phyloP scores from a whole-genome alignment of 345 rosid genomes.

The Camelina hispida region DNA sequence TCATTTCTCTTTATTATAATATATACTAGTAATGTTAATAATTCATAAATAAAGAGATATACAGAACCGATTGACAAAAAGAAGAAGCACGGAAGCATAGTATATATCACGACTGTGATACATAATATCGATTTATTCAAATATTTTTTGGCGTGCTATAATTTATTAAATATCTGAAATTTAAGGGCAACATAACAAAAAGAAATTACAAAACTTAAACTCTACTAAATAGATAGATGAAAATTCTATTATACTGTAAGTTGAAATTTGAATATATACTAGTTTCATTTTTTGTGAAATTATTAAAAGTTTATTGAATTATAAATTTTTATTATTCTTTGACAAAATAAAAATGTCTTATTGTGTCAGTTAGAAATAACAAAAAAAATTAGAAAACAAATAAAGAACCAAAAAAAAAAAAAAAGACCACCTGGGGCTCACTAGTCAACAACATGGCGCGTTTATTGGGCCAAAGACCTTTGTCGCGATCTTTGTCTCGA shows the following conservation, averaged over 20 bases:
- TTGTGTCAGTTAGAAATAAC: neutral
- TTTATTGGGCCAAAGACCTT: conserved; percentile 35
- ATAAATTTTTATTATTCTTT: neutral
- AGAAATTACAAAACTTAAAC: neutral
- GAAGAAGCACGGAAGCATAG: neutral
- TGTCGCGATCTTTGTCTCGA: conserved; percentile 38
- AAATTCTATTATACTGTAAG: neutral
- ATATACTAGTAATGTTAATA: neutral
- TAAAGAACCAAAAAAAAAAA: neutral
- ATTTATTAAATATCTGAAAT: neutral
- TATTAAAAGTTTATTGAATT: neutral
- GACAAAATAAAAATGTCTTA: no score
- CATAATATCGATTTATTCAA: neutral
- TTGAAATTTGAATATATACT: neutral
- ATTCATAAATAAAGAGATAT: conserved; percentile 5
- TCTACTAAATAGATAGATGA: neutral
- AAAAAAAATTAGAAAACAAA: neutral
- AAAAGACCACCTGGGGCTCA: conserved; percentile 35
- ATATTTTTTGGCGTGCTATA: neutral
- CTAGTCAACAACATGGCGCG: conserved; percentile 36
- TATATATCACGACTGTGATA: neutral
- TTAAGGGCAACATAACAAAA: neutral
- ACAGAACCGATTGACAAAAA: conserved; percentile 3
- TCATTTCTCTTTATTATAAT: conserved; percentile 28
- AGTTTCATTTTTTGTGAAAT: neutral